Percentiles rank a stretch among this genome's conserved stretches.
Evolutionary conservation across 1,284 basidiomycete genomes (phyloP).

Genomic region (Polyporus tsugae): DNA sequence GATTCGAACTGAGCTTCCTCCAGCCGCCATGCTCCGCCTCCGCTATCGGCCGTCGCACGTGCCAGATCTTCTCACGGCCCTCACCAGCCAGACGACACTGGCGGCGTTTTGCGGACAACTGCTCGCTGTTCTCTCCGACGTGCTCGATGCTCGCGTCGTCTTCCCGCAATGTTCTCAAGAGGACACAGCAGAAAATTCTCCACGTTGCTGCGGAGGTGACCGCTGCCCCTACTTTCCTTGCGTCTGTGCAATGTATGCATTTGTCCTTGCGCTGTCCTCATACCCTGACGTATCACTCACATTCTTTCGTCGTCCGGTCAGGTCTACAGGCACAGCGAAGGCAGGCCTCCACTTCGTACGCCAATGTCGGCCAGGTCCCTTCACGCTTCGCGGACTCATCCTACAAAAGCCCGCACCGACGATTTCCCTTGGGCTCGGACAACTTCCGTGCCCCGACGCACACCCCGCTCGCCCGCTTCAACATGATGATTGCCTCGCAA

Average conservation of each 20-base stretch:
- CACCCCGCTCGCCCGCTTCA: constrained; percentile 30
- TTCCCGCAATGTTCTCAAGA: constrained; percentile 47
- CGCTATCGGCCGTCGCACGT: constrained; percentile 20
- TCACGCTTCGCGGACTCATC: neutral
- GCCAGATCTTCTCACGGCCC: constrained; percentile 16
- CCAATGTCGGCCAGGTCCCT: neutral
- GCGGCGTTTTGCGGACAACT: neutral
- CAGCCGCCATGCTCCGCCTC: neutral
- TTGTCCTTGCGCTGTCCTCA: neutral
- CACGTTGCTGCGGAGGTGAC: constrained; percentile 19
- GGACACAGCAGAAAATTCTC: constrained; percentile 23
- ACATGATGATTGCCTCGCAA: constrained; percentile 30
- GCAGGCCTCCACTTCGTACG: constrained; percentile 30
- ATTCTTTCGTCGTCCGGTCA: neutral
- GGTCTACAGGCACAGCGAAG: constrained; percentile 30
- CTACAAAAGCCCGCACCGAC: constrained; percentile 6
- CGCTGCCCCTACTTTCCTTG: neutral
- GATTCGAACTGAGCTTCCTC: constrained; percentile 28
- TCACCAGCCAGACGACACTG: neutral
- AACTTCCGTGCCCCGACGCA: constrained; percentile 18
- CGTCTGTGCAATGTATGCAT: neutral
- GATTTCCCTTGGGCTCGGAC: constrained; percentile 19
- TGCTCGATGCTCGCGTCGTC: constrained; percentile 51
- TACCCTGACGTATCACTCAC: constrained; percentile 7
- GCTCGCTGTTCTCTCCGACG: constrained; percentile 14